phyloP scores from a whole-genome alignment of 2,329 filamentous ascomycete species.

The Hymenotorrendiella dingleyae region DNA sequence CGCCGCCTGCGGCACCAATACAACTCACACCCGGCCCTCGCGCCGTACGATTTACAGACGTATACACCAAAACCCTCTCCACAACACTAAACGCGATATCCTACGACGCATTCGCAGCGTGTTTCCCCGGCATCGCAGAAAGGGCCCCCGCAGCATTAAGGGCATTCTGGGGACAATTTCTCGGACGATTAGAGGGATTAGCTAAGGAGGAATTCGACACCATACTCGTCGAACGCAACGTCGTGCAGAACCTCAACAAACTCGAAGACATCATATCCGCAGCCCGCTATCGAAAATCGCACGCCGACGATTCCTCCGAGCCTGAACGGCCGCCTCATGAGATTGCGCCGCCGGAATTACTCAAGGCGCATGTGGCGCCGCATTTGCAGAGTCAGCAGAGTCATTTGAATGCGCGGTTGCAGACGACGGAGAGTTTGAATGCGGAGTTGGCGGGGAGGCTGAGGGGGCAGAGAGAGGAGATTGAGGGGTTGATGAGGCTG shows the following conservation, averaged over 20 bases:
- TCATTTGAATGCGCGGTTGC: slow-evolving; percentile 51
- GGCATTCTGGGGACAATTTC: slow-evolving; percentile 53
- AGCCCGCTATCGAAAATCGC: slow-evolving; percentile 35
- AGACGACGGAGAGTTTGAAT: slow-evolving; percentile 52
- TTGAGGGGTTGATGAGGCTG: slow-evolving; percentile 42
- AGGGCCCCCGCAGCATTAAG: slow-evolving; percentile 45
- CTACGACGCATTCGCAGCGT: slow-evolving; percentile 52
- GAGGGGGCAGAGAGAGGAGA: slow-evolving; percentile 47
- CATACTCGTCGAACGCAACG: slow-evolving; percentile 45
- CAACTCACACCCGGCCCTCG: slow-evolving; percentile 46
- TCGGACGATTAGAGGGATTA: slow-evolving; percentile 46
- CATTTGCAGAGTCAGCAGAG: slow-evolving; percentile 40
- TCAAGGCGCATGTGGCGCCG: slow-evolving; percentile 50
- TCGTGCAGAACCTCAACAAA: slow-evolving; percentile 53
- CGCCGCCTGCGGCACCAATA: slow-evolving; percentile 18
- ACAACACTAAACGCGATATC: slow-evolving; percentile 50
- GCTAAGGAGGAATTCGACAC: slow-evolving; percentile 51
- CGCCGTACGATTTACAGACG: slow-evolving; percentile 46
- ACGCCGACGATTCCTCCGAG: not conserved
- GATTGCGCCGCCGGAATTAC: slow-evolving; percentile 45
- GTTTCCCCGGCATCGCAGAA: slow-evolving; percentile 54
- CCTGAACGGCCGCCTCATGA: slow-evolving; percentile 40
- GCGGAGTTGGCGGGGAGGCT: slow-evolving; percentile 47
- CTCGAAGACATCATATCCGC: slow-evolving; percentile 50
- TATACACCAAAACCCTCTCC: slow-evolving; percentile 46